Evolutionary conservation across 306 rosid genomes (phyloP), one percentile per base, ranked within the genome.

Genomic region (Ormosia emarginata): DNA sequence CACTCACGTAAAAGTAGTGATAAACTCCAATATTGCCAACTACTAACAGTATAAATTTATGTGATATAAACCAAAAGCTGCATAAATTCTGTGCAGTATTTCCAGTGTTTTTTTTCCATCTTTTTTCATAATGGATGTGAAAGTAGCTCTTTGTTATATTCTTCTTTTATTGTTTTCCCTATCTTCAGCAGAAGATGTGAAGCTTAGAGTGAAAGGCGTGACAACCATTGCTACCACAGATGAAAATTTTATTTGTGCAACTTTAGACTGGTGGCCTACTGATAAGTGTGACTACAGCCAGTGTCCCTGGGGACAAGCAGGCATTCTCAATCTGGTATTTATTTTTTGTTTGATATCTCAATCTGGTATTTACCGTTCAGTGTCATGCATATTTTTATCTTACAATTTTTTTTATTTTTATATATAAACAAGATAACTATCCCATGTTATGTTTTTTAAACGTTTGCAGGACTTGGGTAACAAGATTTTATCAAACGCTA

Each of bases 241-340:
- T 56, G 83, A 88, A 2, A 86, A 84, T 44, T 92, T 90, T 65
- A 61, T 89, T 1, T 92, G 97, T 86, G 94, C 93, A 39, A 89
- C 97, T 52, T 8, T 92, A 5, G 93, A 90, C 57, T 90, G 92
- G 92, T 92, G 97, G 94, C 97, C 94, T n/a, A 0, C 74, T 43
- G 15, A 80, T 2, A 90, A 92, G 61, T 90, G 93, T 74, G 90
- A 92, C 36, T 88, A 90, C 39, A 32, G 43, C 32, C 91, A 90
- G 10, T 88, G 97, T 43, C 93, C 97, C 0, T 92, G 92, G 95
- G 87, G 78, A 17, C 44, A 82, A 3, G 49, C 93, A 7, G 91
- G 93, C 71, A 56, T 89, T 49, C 74, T 84, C 2, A 87, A 85
- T 47, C 18, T 92, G 91, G 93, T 90, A 65, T 17, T 7, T 43